Evolutionary conservation across 768 basidiomycete genomes (phyloP), one percentile per base, ranked within the genome.

Genomic region (Boletus bicolor): DNA sequence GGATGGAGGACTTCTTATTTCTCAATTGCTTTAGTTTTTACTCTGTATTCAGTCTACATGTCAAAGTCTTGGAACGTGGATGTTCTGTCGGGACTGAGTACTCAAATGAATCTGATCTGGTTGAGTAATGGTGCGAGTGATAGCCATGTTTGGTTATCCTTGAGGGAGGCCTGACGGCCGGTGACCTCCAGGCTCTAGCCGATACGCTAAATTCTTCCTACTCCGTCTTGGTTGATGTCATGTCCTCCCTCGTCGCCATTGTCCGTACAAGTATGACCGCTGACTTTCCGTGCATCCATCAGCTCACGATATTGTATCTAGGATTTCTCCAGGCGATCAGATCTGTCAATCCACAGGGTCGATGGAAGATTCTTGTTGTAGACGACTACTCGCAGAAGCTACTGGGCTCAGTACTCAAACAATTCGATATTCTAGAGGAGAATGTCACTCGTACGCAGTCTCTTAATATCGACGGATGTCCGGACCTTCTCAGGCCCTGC

Each of bases 321-420:
- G 93, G 89, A 68, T 93, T 95, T 70, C 79, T 95, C 58, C 89
- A 93, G 47, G 86, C 89, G 17, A 87, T 96, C 64, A 82, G 89
- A 70, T 90, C 91, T 44, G 91, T 93, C 45, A 84, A 88, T 67
- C 91, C 95, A 3, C 85, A 88, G 19, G 84, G 83, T 55, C 77
- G 84, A 80, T 99, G 97, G 97, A 99, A 99, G 82, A 89, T 97
- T 63, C 83, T 98, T 43, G 93, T 99, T 56, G 90, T 98, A 51
- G 97, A 99, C 71, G 92, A 94, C 61, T 83, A 91, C 73, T 87
- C 94, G 26, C 87, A 94, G 72, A 84, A 81, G 68, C 75, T 98
- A 51, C 73, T 99, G 44, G 82, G 86, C 57, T 83, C 89, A 9
- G 92, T 95, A 4, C 79, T 98, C 63, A 93, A 93, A 74, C 87